phyloP scores from a whole-genome alignment of 1,139 yeast species.

The Scheffersomyces segobiensis region DNA sequence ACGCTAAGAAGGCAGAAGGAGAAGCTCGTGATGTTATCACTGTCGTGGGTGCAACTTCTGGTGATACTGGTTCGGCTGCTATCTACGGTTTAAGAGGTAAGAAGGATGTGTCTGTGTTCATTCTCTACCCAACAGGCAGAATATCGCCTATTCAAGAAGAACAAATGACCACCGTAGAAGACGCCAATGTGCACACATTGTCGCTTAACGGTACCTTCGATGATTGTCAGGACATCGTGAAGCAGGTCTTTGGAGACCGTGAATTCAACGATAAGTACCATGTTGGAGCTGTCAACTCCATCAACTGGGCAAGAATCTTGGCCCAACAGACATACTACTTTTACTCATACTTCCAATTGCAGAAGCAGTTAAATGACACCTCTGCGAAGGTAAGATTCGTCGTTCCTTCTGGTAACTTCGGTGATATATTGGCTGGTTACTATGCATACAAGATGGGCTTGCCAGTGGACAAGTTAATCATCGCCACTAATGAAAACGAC shows the following conservation, averaged over 20 bases:
- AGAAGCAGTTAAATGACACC: slow-evolving; percentile 36
- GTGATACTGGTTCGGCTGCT: slow-evolving; percentile 99
- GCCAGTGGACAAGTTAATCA: slow-evolving; percentile 80
- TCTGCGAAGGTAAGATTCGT: slow-evolving; percentile 68
- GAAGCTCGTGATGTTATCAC: slow-evolving; percentile 77
- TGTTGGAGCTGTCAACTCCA: slow-evolving; percentile 96
- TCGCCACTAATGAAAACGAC: slow-evolving; percentile 95
- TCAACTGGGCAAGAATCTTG: slow-evolving; percentile 97
- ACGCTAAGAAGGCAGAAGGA: slow-evolving; percentile 57
- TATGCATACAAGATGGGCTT: slow-evolving; percentile 95
- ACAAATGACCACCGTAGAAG: slow-evolving; percentile 98
- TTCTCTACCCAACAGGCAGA: slow-evolving; percentile 94
- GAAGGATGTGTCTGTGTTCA: slow-evolving; percentile 94
- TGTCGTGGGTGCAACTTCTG: slow-evolving; percentile 98
- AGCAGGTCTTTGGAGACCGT: slow-evolving; percentile 84
- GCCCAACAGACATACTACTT: slow-evolving; percentile 98
- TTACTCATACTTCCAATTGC: slow-evolving; percentile 81
- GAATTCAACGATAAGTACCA: slow-evolving; percentile 88
- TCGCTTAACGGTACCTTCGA: slow-evolving; percentile 96
- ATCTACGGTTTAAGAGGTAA: slow-evolving; percentile 96
- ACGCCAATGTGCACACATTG: slow-evolving; percentile 88
- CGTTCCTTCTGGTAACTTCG: slow-evolving; percentile 97
- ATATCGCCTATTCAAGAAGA: slow-evolving; percentile 97
- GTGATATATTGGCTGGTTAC: slow-evolving; percentile 95
- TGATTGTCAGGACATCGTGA: slow-evolving; percentile 96